A percentile compares a stretch with the other conserved stretches of the same genome.
phyloP scores from a whole-genome alignment of 2,329 filamentous ascomycete species.

The Xylariaceae sp. region DNA sequence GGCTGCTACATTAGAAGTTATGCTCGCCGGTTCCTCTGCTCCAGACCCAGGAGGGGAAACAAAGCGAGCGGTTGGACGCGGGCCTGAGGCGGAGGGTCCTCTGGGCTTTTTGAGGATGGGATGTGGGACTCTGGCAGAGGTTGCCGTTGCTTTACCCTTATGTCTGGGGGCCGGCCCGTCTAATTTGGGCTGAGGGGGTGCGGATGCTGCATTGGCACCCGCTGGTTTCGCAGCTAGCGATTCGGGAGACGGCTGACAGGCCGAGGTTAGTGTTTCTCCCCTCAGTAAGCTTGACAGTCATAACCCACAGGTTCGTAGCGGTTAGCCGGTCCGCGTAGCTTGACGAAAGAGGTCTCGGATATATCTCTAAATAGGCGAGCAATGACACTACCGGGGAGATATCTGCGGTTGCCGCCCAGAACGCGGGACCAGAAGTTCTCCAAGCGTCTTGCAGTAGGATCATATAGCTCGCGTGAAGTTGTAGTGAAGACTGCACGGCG shows the following conservation, averaged over 20 bases:
- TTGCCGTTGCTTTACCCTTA: constrained; percentile 30
- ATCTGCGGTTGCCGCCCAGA: constrained; percentile 54
- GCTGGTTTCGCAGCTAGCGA: constrained; percentile 16
- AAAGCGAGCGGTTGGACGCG: constrained; percentile 59
- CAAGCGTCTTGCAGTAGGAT: constrained; percentile 59
- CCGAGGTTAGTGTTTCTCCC: constrained; percentile 14
- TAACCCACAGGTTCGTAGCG: constrained; percentile 50
- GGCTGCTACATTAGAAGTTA: constrained; percentile 38
- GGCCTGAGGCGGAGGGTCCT: constrained; percentile 49
- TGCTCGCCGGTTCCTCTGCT: constrained; percentile 38
- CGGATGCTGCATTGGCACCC: not conserved
- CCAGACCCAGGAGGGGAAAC: constrained; percentile 50
- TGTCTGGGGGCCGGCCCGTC: constrained; percentile 20
- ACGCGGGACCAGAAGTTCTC: constrained; percentile 67
- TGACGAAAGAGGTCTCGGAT: constrained; percentile 51
- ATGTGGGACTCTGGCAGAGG: constrained; percentile 47
- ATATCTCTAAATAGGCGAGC: constrained; percentile 56
- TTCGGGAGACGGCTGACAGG: constrained; percentile 22
- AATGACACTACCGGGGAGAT: constrained; percentile 50
- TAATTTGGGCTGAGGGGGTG: constrained; percentile 7
- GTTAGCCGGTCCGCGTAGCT: constrained; percentile 49
- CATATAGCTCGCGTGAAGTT: constrained; percentile 54
- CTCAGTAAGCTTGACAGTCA: constrained; percentile 1
- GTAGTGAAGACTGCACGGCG: constrained; percentile 53
- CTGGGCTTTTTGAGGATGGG: constrained; percentile 59